Evolutionary conservation across 1,284 basidiomycete species (phyloP), one percentile per base, ranked within the genome.

Genomic region (Apiotrichum siamense): DNA sequence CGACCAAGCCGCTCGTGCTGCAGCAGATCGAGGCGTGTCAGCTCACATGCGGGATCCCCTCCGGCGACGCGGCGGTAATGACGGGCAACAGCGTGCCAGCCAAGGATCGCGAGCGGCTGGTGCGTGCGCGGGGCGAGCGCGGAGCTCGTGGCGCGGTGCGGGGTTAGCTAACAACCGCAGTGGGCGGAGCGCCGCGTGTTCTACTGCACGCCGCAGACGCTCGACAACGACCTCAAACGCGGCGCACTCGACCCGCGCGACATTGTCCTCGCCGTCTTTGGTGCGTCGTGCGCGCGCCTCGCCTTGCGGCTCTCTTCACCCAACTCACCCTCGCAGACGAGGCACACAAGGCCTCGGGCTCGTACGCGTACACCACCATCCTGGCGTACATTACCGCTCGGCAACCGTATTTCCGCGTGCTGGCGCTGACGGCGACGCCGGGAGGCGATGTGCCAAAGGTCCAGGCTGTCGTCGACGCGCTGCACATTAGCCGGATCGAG

Each of bases 131-230:
- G 10, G 3, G 4, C 7, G 12, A 7, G n/a, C 15, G 21, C 18
- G n/a, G n/a, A n/a, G n/a, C n/a, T n/a, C n/a, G n/a, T n/a, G n/a
- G n/a, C n/a, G n/a, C n/a, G n/a, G n/a, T n/a, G n/a, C n/a, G n/a
- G n/a, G n/a, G n/a, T n/a, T n/a, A 38, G 54, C 61, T 64, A 32
- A 64, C 46, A 18, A 12, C 15, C n/a, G 26, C 46, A 61, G 67
- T 76, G 67, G 76, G 66, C 55, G 9, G 61, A 86, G 59, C 91
- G 94, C 69, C 81, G 93, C 7, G 85, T 98, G 23, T 92, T 98
- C 67, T 99, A 94, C 73, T 93, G 96, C 83, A 99, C 96, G 0
- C 94, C 96, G 0, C 96, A 98, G 69, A 97, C 94, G 0, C 79
- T 98, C 23, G 78, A 88, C 53, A 97, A 96, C 61, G 96, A 98